A percentile compares a stretch with the other conserved stretches of the same genome.
These are phyloP conservation scores for Backusella psychrophila DNA, from an alignment of 192 early-diverging fungal genomes.

Conservation along the genomic window DNA sequence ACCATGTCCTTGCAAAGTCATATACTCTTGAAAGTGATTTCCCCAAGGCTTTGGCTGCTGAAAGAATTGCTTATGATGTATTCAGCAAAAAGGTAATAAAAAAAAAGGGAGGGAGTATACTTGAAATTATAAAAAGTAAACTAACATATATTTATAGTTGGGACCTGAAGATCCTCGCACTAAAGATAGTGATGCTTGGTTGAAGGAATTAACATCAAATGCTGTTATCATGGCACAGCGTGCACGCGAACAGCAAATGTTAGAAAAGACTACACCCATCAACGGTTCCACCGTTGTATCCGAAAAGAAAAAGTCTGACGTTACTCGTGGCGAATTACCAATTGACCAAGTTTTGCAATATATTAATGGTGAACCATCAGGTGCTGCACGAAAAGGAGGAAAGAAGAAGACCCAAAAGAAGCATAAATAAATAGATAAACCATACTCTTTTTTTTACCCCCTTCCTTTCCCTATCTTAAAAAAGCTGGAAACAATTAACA, in stretches of 20 bases:
- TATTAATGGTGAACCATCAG: conserved; percentile 43
- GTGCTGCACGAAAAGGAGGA: conserved; percentile 11
- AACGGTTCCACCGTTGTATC: not conserved
- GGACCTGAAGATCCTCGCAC: conserved; percentile 74
- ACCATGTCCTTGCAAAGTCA: conserved; percentile 80
- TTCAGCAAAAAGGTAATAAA: conserved; percentile 55
- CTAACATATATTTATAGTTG: conserved; percentile 35
- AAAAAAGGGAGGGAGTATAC: not conserved
- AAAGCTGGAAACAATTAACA: not conserved
- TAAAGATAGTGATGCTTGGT: conserved; percentile 64
- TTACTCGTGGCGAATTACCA: conserved; percentile 65
- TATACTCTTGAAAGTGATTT: conserved; percentile 71
- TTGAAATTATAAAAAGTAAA: not conserved
- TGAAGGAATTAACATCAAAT: conserved; percentile 65
- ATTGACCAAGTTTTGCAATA: conserved; percentile 79
- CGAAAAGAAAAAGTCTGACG: conserved; percentile 13
- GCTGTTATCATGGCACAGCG: conserved; percentile 44
- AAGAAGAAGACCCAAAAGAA: conserved; percentile 21
- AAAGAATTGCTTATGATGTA: conserved; percentile 65
- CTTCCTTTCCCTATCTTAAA: not conserved
- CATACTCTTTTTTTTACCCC: not conserved
- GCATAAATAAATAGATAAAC: not conserved
- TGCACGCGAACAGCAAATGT: conserved; percentile 14
- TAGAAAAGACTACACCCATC: not conserved
- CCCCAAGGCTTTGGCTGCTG: conserved; percentile 67